phyloP scores from a whole-genome alignment of 768 basidiomycete genomes.

The Lactarius quietus region DNA sequence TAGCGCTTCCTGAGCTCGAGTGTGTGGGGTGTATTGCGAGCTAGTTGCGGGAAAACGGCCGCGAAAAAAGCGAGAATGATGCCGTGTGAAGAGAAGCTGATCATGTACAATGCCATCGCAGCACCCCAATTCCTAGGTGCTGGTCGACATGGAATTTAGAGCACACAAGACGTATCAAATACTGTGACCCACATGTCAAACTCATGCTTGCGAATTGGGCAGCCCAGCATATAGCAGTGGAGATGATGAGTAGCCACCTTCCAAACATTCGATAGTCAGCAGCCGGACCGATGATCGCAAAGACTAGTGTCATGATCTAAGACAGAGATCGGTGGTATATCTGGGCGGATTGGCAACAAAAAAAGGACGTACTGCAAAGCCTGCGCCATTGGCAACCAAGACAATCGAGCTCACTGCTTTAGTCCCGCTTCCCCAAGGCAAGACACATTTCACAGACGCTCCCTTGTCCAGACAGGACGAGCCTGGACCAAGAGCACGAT shows the following conservation, averaged over 20 bases:
- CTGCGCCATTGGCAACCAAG: conserved; percentile 66
- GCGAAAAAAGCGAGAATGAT: conserved; percentile 81
- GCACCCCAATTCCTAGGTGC: conserved; percentile 64
- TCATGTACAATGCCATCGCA: conserved; percentile 76
- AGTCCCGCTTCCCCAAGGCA: conserved; percentile 70
- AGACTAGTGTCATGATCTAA: conserved; percentile 71
- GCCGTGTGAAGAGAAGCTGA: conserved; percentile 75
- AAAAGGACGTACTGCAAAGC: conserved; percentile 55
- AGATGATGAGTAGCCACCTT: conserved; percentile 66
- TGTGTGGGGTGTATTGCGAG: conserved; percentile 68
- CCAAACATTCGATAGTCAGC: conserved; percentile 74
- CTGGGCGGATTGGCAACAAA: background rate
- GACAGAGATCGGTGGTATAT: background rate
- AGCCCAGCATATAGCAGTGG: conserved; percentile 74
- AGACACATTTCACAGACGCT: conserved; percentile 68
- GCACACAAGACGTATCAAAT: background rate
- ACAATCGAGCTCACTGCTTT: conserved; percentile 72
- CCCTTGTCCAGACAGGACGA: conserved; percentile 54
- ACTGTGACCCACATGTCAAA: conserved; percentile 52
- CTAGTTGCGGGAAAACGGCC: conserved; percentile 75
- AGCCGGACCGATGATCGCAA: conserved; percentile 67
- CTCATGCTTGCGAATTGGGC: conserved; percentile 75
- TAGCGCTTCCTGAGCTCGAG: conserved; percentile 51
- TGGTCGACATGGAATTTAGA: conserved; percentile 28
- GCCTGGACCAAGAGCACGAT: conserved; percentile 63